These are phyloP conservation scores for Helianthus annuus DNA, from an alignment of 129 eudicot genomes.

Conservation along the genomic window HanXRQr2.0-SUNRISE NC_035438.2:56106309-56106808, in stretches of 20 bases:
- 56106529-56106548: not conserved
- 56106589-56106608: no score
- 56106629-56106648: no score
- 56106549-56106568: not conserved
- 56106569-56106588: no score
- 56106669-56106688: no score
- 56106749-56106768: no score
- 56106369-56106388: not conserved
- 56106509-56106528: constrained; percentile 6
- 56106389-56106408: constrained; percentile 33
- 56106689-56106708: no score
- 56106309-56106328: constrained; percentile 42
- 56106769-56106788: no score
- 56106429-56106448: not conserved
- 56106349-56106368: not conserved
- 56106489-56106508: constrained; percentile 13
- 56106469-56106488: constrained; percentile 22
- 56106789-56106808: not conserved
- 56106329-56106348: constrained; percentile 39
- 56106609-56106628: not conserved
- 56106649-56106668: no score
- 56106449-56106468: constrained; percentile 22
- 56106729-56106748: no score
- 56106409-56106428: constrained; percentile 24
- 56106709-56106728: no score